These are phyloP conservation scores for Scedosporium aurantiacum DNA, from an alignment of 2,329 filamentous ascomycete genomes.

Conservation along the genomic window DNA sequence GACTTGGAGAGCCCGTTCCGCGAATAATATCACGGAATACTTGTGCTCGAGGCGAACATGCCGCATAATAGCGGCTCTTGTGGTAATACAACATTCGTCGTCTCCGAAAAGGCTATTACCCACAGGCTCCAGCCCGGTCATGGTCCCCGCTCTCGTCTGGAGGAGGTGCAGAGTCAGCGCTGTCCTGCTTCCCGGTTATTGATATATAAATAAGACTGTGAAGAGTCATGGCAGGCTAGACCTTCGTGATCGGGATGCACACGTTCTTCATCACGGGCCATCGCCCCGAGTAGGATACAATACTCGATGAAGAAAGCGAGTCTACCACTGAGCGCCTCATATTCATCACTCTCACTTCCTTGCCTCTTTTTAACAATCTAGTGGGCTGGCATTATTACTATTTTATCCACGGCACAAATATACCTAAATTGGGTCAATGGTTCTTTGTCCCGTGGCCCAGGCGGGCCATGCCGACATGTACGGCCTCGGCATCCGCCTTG, in stretches of 20 bases:
- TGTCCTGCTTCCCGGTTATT: too few relatives aligned
- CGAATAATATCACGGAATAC: not conserved
- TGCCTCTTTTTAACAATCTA: not conserved
- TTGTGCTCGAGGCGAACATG: not conserved
- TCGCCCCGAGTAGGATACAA: too few relatives aligned
- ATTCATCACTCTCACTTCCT: too few relatives aligned
- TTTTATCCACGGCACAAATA: not conserved
- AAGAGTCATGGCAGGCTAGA: too few relatives aligned
- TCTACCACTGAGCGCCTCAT: too few relatives aligned
- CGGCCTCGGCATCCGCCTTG: constrained; percentile 22
- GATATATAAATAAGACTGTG: too few relatives aligned
- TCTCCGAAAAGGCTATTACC: not conserved
- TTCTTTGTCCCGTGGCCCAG: not conserved
- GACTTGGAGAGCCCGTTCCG: not conserved
- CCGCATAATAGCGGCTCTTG: not conserved
- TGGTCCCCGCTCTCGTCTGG: not conserved
- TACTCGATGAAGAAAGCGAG: too few relatives aligned
- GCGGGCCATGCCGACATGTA: constrained; percentile 20
- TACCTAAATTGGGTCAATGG: not conserved
- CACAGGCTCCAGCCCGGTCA: not conserved
- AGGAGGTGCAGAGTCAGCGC: not conserved
- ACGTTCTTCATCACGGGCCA: too few relatives aligned
- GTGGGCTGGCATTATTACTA: too few relatives aligned
- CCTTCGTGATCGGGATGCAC: too few relatives aligned
- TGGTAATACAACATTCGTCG: not conserved